phyloP scores from a whole-genome alignment of 1,284 basidiomycete species.

The Ganoderma boninense region DNA sequence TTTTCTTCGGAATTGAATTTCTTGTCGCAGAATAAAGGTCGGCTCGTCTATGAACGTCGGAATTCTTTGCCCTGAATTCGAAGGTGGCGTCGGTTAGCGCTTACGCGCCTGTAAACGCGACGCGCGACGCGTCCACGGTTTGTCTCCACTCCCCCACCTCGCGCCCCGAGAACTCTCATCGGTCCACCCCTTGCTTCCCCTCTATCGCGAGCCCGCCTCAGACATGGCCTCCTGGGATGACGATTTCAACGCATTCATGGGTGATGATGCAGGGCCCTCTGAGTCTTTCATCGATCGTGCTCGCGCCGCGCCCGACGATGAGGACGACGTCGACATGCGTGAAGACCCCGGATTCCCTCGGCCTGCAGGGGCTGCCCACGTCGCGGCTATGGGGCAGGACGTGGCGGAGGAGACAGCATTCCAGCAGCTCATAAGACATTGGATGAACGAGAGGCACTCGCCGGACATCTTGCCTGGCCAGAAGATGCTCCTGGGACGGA shows the following conservation, averaged over 20 bases:
- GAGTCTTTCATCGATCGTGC: slow-evolving; percentile 34
- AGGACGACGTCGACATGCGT: slow-evolving; percentile 32
- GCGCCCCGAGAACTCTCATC: neutral
- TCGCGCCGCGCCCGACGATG: slow-evolving; percentile 35
- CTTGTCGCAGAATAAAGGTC: neutral
- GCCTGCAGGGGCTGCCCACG: slow-evolving; percentile 7
- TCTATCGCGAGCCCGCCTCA: neutral
- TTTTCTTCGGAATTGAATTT: neutral
- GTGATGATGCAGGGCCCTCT: slow-evolving; percentile 27
- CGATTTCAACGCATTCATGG: slow-evolving; percentile 29
- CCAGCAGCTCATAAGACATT: slow-evolving; percentile 76
- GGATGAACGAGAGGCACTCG: slow-evolving; percentile 88
- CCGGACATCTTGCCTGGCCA: slow-evolving; percentile 83
- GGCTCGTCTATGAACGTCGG: neutral
- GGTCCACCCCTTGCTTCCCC: neutral
- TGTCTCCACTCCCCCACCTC: neutral
- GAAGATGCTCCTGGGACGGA: slow-evolving; percentile 72
- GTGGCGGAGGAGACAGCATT: slow-evolving; percentile 52
- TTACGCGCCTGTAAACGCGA: slow-evolving; percentile 1
- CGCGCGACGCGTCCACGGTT: slow-evolving; percentile 4
- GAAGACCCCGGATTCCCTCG: slow-evolving; percentile 10
- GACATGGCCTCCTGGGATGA: slow-evolving; percentile 34
- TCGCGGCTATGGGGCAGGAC: slow-evolving; percentile 29
- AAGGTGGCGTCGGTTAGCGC: neutral
- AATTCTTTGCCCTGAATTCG: neutral